These are phyloP conservation scores for Akanthomyces dipterigenus DNA, from an alignment of 2,329 filamentous ascomycete species.

Conservation along the genomic window DNA sequence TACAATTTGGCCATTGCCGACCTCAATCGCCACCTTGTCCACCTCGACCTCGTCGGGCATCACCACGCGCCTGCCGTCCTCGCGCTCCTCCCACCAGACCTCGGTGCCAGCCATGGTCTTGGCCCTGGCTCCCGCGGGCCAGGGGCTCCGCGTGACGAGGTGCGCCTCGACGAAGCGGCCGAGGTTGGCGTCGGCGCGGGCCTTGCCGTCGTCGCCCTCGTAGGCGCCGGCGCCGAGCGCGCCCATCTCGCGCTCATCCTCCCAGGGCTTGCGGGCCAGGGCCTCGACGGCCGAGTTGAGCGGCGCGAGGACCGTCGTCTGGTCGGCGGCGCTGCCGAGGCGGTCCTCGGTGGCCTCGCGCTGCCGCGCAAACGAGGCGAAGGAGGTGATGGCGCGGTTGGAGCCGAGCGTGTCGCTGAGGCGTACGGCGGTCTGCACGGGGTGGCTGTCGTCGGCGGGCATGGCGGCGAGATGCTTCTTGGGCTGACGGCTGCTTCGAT, in stretches of 20 bases:
- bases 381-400: slow-evolving; percentile 73
- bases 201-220: slow-evolving; percentile 64
- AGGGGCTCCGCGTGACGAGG: slow-evolving; percentile 68
- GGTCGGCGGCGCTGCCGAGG: slow-evolving; percentile 57
- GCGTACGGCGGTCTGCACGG: slow-evolving; percentile 47
- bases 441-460: slow-evolving; percentile 16
- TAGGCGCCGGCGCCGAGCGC: slow-evolving; percentile 64
- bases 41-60: slow-evolving; percentile 79
- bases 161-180: slow-evolving; percentile 80
- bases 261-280: slow-evolving; percentile 83
- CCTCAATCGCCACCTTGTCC: slow-evolving; percentile 63
- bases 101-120: slow-evolving; percentile 57
- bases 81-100: slow-evolving; percentile 75
- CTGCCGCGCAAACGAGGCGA: slow-evolving; percentile 73
- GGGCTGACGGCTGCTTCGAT: neutral
- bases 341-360: slow-evolving; percentile 61
- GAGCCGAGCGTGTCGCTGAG: slow-evolving; percentile 80
- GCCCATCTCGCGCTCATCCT: slow-evolving; percentile 66
- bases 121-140: slow-evolving; percentile 60
- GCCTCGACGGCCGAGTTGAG: slow-evolving; percentile 73
- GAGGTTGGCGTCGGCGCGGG: slow-evolving; percentile 71
- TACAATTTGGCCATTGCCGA: slow-evolving; percentile 79
- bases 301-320: slow-evolving; percentile 83
- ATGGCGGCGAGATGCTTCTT: slow-evolving; percentile 9
- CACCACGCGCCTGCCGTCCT: slow-evolving; percentile 62